These are phyloP conservation scores for Chiua virens DNA, from an alignment of 768 basidiomycete species.

Conservation along the genomic window DNA sequence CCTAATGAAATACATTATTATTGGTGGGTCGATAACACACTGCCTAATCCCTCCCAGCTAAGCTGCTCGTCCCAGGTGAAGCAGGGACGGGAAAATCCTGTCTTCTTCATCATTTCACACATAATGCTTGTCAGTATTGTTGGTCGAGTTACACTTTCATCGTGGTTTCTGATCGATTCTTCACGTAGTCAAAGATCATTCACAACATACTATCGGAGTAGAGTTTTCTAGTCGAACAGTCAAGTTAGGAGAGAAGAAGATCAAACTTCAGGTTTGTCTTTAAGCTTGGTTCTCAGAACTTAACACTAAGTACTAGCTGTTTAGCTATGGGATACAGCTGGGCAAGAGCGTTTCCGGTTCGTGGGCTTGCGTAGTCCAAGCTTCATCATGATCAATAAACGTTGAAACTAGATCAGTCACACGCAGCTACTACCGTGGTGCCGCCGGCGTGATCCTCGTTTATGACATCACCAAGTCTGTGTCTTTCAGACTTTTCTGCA, in stretches of 20 bases:
- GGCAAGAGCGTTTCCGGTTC: slow-evolving; percentile 91
- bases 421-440: slow-evolving; percentile 93
- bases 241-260: slow-evolving; percentile 89
- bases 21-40: slow-evolving; percentile 54
- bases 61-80: slow-evolving; percentile 60
- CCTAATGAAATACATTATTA: slow-evolving; percentile 97
- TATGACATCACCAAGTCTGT: slow-evolving; percentile 89
- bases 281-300: background rate
- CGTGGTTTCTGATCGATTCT: slow-evolving; percentile 6
- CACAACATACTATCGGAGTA: slow-evolving; percentile 97
- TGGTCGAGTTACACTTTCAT: slow-evolving; percentile 4
- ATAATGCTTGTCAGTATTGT: slow-evolving; percentile 82
- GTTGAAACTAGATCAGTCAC: slow-evolving; percentile 70
- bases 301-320: slow-evolving; percentile 13
- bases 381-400: slow-evolving; percentile 11
- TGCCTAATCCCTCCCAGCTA: slow-evolving; percentile 4
- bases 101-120: slow-evolving; percentile 92
- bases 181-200: slow-evolving; percentile 86
- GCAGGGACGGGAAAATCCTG: slow-evolving; percentile 98
- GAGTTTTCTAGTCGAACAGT: slow-evolving; percentile 96
- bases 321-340: slow-evolving; percentile 96
- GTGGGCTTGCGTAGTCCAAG: slow-evolving; percentile 13
- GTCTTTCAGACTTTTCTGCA: background rate
- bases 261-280: slow-evolving; percentile 83
- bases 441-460: slow-evolving; percentile 87